Evolutionary conservation across 306 rosid species (phyloP).

Genomic region (Vachellia collinsii): DNA sequence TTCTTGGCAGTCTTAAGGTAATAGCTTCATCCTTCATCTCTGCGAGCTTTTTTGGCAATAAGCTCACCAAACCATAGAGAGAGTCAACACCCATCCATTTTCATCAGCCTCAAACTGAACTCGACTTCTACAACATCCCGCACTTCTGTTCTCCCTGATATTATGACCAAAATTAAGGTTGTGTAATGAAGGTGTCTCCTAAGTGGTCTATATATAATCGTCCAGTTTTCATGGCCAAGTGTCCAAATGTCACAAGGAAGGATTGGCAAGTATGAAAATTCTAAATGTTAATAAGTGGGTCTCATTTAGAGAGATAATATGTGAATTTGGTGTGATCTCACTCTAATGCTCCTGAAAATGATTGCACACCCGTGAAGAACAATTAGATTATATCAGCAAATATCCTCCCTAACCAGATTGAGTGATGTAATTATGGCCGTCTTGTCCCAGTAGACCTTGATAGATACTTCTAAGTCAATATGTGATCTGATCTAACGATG

Average conservation of each 20-base stretch:
- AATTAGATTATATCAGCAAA: background rate
- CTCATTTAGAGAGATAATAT: background rate
- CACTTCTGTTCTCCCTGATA: too few relatives aligned
- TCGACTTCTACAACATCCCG: too few relatives aligned
- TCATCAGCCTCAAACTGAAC: too few relatives aligned
- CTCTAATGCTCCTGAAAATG: background rate
- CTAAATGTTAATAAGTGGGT: background rate
- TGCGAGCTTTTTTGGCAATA: too few relatives aligned
- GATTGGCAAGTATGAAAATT: background rate
- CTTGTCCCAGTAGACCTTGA: background rate
- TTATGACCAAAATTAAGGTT: too few relatives aligned
- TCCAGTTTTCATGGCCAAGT: too few relatives aligned
- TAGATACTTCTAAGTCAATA: background rate
- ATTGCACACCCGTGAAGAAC: background rate
- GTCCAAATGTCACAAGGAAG: background rate
- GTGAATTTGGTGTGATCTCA: background rate
- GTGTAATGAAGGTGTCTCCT: too few relatives aligned
- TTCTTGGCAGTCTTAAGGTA: too few relatives aligned
- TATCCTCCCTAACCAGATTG: background rate
- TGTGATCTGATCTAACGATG: background rate
- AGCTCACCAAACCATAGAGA: too few relatives aligned
- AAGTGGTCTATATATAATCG: too few relatives aligned
- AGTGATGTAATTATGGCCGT: background rate
- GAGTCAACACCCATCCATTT: too few relatives aligned
- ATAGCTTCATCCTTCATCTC: too few relatives aligned